Percentiles rank a stretch among this genome's conserved stretches.
phyloP scores from a whole-genome alignment of 495 filamentous ascomycete genomes.

The Xylaria bambusicola region DNA sequence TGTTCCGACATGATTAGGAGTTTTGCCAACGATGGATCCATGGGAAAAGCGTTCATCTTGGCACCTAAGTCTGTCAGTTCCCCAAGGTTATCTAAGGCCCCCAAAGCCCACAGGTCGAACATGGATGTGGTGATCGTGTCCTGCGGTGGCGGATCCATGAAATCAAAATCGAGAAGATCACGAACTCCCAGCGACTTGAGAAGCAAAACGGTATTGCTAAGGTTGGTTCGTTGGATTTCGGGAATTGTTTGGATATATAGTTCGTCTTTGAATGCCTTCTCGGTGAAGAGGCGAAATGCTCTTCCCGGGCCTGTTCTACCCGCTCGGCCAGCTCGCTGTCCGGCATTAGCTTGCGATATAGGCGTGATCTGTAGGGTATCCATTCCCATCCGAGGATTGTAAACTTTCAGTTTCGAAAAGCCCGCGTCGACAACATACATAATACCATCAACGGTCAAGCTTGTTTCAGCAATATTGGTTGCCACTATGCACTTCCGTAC shows the following conservation, averaged over 20 bases:
- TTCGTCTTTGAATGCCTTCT: conserved; percentile 93
- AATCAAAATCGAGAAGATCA: conserved; percentile 95
- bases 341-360: conserved; percentile 94
- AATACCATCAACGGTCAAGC: conserved; percentile 97
- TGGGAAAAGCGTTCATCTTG: conserved; percentile 96
- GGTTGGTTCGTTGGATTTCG: conserved; percentile 95
- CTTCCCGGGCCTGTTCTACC: conserved; percentile 95
- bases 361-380: conserved; percentile 98
- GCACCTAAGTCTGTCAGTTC: conserved; percentile 84
- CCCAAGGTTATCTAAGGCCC: conserved; percentile 90
- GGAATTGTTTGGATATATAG: conserved; percentile 97
- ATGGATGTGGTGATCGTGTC: conserved; percentile 97
- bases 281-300: conserved; percentile 92
- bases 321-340: conserved; percentile 89
- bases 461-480: conserved; percentile 98
- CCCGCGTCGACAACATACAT: conserved; percentile 99
- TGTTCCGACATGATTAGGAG: conserved; percentile 84
- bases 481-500: conserved; percentile 98
- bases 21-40: conserved; percentile 93
- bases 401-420: conserved; percentile 97
- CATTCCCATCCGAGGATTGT: conserved; percentile 99
- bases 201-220: conserved; percentile 91
- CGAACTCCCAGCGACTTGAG: conserved; percentile 94
- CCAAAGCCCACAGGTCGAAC: conserved; percentile 97
- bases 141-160: conserved; percentile 98